A percentile compares a stretch with the other conserved stretches of the same genome.
These are phyloP conservation scores for Alternaria alternata DNA, from an alignment of 2,329 filamentous ascomycete genomes.

Conservation along the genomic window DNA sequence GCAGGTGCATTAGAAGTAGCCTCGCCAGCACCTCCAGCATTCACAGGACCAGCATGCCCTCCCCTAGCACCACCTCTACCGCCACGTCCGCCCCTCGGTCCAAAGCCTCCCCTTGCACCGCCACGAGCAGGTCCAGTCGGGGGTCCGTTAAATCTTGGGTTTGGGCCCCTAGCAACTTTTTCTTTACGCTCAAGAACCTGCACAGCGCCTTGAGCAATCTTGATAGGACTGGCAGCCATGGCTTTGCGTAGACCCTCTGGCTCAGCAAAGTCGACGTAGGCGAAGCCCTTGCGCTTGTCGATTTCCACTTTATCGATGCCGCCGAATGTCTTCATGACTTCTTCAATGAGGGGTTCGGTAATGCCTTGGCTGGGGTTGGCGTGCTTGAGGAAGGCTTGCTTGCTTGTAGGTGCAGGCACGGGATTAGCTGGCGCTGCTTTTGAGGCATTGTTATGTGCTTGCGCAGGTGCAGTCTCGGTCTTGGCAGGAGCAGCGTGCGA, in stretches of 20 bases:
- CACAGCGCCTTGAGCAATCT: slow-evolving; percentile 84
- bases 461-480: slow-evolving; percentile 22
- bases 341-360: slow-evolving; percentile 79
- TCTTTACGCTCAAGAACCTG: slow-evolving; percentile 86
- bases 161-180: slow-evolving; percentile 39
- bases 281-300: slow-evolving; percentile 93
- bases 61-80: slow-evolving; percentile 46
- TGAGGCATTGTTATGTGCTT: slow-evolving; percentile 4
- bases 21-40: slow-evolving; percentile 16
- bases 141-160: slow-evolving; percentile 39
- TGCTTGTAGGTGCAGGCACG: slow-evolving; percentile 46
- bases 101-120: slow-evolving; percentile 44
- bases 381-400: slow-evolving; percentile 65
- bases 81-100: slow-evolving; percentile 45
- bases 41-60: slow-evolving; percentile 24
- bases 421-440: slow-evolving; percentile 26
- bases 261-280: slow-evolving; percentile 87
- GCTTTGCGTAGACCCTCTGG: slow-evolving; percentile 77
- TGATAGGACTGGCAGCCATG: slow-evolving; percentile 79
- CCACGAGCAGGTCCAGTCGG: slow-evolving; percentile 40
- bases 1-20: slow-evolving; percentile 17
- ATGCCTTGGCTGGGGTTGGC: slow-evolving; percentile 88
- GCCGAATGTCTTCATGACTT: slow-evolving; percentile 78
- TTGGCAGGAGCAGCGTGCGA: slow-evolving; percentile 26
- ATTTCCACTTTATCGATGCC: slow-evolving; percentile 83